These are phyloP conservation scores for Phyllosticta citriasiana DNA, from an alignment of 2,329 filamentous ascomycete species.

Conservation along the genomic window DNA sequence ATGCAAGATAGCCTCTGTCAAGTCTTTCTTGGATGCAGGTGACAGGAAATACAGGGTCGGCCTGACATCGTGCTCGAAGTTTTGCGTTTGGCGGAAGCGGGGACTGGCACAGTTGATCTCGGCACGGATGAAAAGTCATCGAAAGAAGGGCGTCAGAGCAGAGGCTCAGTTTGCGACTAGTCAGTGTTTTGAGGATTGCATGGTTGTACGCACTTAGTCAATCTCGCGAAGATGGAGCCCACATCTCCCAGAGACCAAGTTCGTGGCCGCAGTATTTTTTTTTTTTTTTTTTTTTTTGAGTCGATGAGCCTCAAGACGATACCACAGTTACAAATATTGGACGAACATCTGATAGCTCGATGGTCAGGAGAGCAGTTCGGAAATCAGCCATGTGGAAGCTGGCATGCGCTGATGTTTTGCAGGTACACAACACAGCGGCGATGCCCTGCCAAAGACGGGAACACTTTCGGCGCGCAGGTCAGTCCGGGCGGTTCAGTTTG, in stretches of 20 bases:
- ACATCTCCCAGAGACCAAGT: too few species aligned
- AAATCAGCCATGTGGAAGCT: background rate
- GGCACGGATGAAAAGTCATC: background rate
- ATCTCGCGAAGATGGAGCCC: too few species aligned
- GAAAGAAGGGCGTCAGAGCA: background rate
- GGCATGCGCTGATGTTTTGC: background rate
- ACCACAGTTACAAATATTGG: too few species aligned
- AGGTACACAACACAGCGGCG: background rate
- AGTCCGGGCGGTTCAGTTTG: background rate
- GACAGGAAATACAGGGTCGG: background rate
- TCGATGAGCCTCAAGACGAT: too few species aligned
- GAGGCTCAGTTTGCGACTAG: too few species aligned
- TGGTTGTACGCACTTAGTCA: too few species aligned
- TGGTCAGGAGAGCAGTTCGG: background rate
- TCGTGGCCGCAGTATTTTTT: too few species aligned
- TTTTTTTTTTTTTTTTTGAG: too few species aligned
- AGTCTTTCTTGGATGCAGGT: background rate
- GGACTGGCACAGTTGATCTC: background rate
- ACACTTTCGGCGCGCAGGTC: background rate
- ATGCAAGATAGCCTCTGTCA: background rate
- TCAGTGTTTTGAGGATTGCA: too few species aligned
- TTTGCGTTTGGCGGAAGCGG: background rate
- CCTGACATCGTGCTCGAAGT: background rate
- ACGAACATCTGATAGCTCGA: too few species aligned
- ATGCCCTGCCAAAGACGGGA: background rate